Conservation (phyloP, 257 asterid genomes). For the Ocimum tenuiflorum region DNA sequence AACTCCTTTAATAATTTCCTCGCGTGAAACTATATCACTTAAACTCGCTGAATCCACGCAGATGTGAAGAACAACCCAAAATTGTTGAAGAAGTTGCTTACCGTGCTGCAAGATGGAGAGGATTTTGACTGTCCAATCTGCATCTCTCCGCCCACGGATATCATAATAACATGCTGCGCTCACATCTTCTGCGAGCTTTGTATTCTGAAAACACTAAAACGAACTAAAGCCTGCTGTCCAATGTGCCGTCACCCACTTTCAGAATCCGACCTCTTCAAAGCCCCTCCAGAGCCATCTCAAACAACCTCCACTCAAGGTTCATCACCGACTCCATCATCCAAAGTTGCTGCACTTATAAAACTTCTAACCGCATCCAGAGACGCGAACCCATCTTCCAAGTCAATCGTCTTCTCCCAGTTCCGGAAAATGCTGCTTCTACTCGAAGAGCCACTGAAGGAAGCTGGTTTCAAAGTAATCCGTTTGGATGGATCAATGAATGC, state of each 20-base stretch:
- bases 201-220: slow-evolving; percentile 59
- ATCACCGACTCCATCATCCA: slow-evolving; percentile 48
- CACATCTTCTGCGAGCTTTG: slow-evolving; percentile 68
- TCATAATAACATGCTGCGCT: slow-evolving; percentile 57
- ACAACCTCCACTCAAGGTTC: slow-evolving; percentile 12
- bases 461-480: slow-evolving; percentile 60
- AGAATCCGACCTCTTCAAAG: slow-evolving; percentile 53
- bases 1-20: slow-evolving; percentile 17
- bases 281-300: slow-evolving; percentile 49
- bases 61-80: slow-evolving; percentile 63
- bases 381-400: slow-evolving; percentile 41
- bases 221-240: slow-evolving; percentile 60
- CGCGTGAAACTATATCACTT: not conserved
- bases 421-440: slow-evolving; percentile 63
- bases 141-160: slow-evolving; percentile 53
- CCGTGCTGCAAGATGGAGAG: slow-evolving; percentile 59
- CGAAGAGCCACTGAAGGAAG: slow-evolving; percentile 53
- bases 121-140: slow-evolving; percentile 70
- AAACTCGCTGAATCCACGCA: slow-evolving; percentile 21
- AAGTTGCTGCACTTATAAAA: slow-evolving; percentile 56
- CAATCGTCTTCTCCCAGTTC: slow-evolving; percentile 80
- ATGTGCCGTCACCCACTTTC: slow-evolving; percentile 69
- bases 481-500: slow-evolving; percentile 78
- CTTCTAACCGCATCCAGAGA: slow-evolving; percentile 46
- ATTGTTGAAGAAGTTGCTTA: slow-evolving; percentile 49